Evolutionary conservation across 2,329 filamentous ascomycete genomes (phyloP).

Genomic region (Rosellinia necatrix): DNA sequence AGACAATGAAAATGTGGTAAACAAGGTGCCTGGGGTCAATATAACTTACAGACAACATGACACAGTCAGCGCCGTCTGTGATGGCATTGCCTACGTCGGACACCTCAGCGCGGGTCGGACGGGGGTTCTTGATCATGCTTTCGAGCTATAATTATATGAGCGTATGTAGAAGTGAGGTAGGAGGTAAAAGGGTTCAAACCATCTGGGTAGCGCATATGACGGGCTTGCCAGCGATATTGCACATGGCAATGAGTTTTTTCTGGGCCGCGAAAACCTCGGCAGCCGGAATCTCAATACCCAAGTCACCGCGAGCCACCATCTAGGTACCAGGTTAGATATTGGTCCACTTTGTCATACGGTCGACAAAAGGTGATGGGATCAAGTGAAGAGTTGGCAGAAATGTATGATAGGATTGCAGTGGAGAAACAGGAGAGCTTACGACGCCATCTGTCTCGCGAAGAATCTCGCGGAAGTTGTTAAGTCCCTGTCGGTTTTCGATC

Average conservation of each 20-base stretch:
- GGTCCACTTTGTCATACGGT: no score
- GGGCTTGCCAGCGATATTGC: slow-evolving; percentile 98
- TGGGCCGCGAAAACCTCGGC: slow-evolving; percentile 98
- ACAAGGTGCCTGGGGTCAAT: not conserved
- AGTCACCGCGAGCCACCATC: slow-evolving; percentile 99
- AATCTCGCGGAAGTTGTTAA: slow-evolving; percentile 99
- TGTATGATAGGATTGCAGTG: no score
- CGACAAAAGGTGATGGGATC: no score
- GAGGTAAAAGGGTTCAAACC: slow-evolving; percentile 42
- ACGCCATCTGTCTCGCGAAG: slow-evolving; percentile 93
- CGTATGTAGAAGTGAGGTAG: not conserved
- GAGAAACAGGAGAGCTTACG: slow-evolving; percentile 46
- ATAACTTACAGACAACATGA: slow-evolving; percentile 78
- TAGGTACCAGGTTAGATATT: no score
- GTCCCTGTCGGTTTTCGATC: slow-evolving; percentile 99
- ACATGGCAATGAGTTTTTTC: slow-evolving; percentile 99
- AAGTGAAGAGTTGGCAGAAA: no score
- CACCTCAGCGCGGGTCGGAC: slow-evolving; percentile 96
- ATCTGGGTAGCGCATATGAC: slow-evolving; percentile 99
- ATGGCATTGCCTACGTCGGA: slow-evolving; percentile 98
- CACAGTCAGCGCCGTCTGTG: slow-evolving; percentile 96
- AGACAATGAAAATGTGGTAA: not conserved
- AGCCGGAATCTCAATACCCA: slow-evolving; percentile 98
- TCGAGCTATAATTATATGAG: slow-evolving; percentile 60
- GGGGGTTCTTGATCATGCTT: slow-evolving; percentile 99